Evolutionary conservation across 257 asterid genomes (phyloP).

Genomic region (Jaltomata sinuosa): DNA sequence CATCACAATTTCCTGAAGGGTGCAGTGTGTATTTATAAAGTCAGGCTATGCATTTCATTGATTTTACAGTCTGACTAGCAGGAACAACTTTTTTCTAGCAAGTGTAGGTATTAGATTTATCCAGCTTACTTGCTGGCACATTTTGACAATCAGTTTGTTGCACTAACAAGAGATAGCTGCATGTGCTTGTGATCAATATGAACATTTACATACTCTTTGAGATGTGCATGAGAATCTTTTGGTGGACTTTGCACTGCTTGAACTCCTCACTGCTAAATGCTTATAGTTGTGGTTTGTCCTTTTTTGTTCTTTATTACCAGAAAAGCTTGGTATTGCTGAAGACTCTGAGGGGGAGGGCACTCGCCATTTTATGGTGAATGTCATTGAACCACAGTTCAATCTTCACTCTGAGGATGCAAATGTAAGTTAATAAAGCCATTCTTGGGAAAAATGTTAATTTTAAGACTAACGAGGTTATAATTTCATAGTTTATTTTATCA

Average conservation of each 20-base stretch:
- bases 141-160: not conserved
- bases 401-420: conserved; percentile 99
- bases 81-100: not conserved
- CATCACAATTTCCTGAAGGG: not conserved
- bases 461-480: not conserved
- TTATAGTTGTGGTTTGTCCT: not conserved
- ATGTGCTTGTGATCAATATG: not conserved
- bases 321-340: conserved; percentile 39
- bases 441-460: not conserved
- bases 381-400: conserved; percentile 97
- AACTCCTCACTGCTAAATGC: not conserved
- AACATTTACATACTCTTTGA: not conserved
- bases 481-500: not conserved
- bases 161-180: not conserved
- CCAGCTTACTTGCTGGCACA: not conserved
- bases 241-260: not conserved
- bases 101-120: not conserved
- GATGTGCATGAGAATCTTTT: not conserved
- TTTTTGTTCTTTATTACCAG: conserved; percentile 37
- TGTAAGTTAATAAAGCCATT: conserved; percentile 38
- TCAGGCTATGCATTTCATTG: not conserved
- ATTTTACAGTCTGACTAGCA: not conserved
- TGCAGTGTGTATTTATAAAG: not conserved
- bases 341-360: conserved; percentile 90
- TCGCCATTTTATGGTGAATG: conserved; percentile 98